Conservation (phyloP, 352 stramenopile genomes). For the Blastocystis sp. region DNA sequence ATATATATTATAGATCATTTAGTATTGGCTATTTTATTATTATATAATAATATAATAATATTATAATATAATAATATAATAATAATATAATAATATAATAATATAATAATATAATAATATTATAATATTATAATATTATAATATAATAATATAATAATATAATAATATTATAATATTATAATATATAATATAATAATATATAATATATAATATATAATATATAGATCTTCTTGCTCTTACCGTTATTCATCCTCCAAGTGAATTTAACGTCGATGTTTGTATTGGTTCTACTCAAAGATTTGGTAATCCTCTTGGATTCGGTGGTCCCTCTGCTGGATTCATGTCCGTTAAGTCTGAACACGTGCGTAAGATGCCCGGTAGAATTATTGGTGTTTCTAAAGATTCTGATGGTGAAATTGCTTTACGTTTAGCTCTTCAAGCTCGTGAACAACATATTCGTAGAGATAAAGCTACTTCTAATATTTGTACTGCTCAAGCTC, state of each 20-base stretch:
- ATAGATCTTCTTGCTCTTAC: conserved; percentile 83
- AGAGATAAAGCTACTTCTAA: conserved; percentile 96
- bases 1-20: no score
- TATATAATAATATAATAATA: no score
- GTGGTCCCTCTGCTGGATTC: conserved; percentile 87
- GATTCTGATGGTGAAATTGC: conserved; percentile 77
- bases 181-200: no score
- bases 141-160: no score
- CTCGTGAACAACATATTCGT: conserved; percentile 89
- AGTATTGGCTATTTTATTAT: no score
- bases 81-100: no score
- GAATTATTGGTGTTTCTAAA: conserved; percentile 92
- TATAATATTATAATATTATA: no score
- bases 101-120: no score
- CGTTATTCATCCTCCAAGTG: conserved; percentile 69
- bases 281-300: conserved; percentile 92
- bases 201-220: no score
- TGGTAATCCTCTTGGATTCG: conserved; percentile 95
- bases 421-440: conserved; percentile 97
- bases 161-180: no score
- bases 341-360: conserved; percentile 81
- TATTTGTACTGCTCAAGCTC: conserved; percentile 92
- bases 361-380: conserved; percentile 81
- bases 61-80: no score
- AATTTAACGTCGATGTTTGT: conserved; percentile 86